phyloP scores from a whole-genome alignment of 2,329 filamentous ascomycete genomes.

The Ophiosphaerella korrae region DNA sequence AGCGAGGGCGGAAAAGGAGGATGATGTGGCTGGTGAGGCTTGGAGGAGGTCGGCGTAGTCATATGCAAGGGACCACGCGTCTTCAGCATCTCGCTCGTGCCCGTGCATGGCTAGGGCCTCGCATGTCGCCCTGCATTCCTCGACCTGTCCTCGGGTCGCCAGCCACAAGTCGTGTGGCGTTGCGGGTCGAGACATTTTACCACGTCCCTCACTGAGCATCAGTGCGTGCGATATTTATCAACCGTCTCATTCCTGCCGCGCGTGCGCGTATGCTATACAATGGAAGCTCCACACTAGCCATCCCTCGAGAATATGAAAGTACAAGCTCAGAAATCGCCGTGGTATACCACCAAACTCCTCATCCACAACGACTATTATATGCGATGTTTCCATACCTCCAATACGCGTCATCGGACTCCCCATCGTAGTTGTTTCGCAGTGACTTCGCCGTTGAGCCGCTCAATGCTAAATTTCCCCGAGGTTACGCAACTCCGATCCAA shows the following conservation, averaged over 20 bases:
- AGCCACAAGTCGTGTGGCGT: neutral
- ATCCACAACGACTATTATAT: conserved; percentile 22
- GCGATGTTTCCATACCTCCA: conserved; percentile 4
- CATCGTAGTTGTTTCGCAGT: conserved; percentile 17
- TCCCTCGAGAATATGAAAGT: conserved; percentile 13
- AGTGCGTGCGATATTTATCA: too few relatives aligned
- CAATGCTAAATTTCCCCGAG: conserved; percentile 20
- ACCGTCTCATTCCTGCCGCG: too few relatives aligned
- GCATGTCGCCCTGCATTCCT: neutral
- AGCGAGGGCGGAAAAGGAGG: neutral
- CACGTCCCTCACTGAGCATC: neutral
- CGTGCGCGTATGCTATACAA: too few relatives aligned
- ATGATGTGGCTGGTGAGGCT: conserved; percentile 18
- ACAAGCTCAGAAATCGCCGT: conserved; percentile 24
- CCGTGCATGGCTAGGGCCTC: neutral
- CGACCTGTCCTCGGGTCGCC: neutral
- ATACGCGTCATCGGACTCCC: conserved; percentile 9
- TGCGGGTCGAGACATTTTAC: too few relatives aligned
- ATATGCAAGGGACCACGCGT: conserved; percentile 18
- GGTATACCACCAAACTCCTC: conserved; percentile 37
- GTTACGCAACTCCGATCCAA: conserved; percentile 27
- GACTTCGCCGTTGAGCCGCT: conserved; percentile 6
- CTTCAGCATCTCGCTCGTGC: neutral
- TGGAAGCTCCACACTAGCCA: too few relatives aligned
- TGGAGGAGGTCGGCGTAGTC: conserved; percentile 12